phyloP scores from a whole-genome alignment of 169 alveolate species.

The Cryptosporidium andersoni region DNA sequence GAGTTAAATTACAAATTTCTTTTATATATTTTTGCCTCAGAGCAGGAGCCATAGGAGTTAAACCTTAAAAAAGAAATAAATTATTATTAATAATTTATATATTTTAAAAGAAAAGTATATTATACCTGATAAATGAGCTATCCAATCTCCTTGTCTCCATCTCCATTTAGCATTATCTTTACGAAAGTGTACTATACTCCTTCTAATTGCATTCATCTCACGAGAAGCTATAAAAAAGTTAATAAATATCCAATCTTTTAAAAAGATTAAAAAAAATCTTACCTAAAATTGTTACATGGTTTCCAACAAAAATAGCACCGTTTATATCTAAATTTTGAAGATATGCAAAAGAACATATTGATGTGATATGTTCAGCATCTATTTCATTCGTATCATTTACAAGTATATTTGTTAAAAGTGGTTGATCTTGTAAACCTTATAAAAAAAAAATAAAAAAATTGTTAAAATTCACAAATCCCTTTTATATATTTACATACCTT shows the following conservation, averaged over 20 bases:
- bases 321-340: slow-evolving; percentile 23
- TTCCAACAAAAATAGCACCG: slow-evolving; percentile 27
- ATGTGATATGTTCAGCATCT: slow-evolving; percentile 13
- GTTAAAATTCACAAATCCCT: too few species aligned
- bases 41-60: slow-evolving; percentile 70
- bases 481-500: slow-evolving; percentile 36
- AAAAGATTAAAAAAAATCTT: too few species aligned
- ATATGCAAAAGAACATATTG: slow-evolving; percentile 36
- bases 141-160: slow-evolving; percentile 72
- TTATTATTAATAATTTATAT: neutral
- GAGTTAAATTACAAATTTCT: slow-evolving; percentile 65
- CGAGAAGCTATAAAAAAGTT: slow-evolving; percentile 14
- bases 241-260: too few species aligned
- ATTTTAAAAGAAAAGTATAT: neutral
- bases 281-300: slow-evolving; percentile 12
- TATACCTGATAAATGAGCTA: slow-evolving; percentile 72
- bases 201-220: slow-evolving; percentile 69
- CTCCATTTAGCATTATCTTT: slow-evolving; percentile 62
- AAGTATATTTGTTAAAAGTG: slow-evolving; percentile 63
- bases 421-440: slow-evolving; percentile 65
- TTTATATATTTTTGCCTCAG: slow-evolving; percentile 58
- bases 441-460: neutral
- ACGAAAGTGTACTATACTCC: slow-evolving; percentile 61
- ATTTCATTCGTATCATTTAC: slow-evolving; percentile 60
- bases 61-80: slow-evolving; percentile 6